These are phyloP conservation scores for Paecilomyces fulvus DNA, from an alignment of 2,329 filamentous ascomycete genomes.

Conservation along the genomic window DNA sequence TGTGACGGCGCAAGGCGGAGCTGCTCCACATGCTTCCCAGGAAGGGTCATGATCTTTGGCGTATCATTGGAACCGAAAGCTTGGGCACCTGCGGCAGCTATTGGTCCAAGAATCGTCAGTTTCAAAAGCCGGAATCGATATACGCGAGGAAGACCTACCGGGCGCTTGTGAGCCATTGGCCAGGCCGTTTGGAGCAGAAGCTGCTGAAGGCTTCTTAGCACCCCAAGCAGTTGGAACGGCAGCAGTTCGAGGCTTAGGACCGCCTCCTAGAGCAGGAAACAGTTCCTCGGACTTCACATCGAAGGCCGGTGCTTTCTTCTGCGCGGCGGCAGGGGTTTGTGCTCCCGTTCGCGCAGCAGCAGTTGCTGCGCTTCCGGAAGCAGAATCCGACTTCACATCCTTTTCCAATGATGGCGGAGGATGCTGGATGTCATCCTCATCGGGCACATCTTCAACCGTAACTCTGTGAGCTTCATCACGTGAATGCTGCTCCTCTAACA, in stretches of 20 bases:
- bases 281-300: slow-evolving; percentile 84
- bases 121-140: slow-evolving; percentile 57
- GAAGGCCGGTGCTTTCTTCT: slow-evolving; percentile 44
- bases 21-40: slow-evolving; percentile 71
- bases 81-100: slow-evolving; percentile 23
- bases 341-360: slow-evolving; percentile 4
- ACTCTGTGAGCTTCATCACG: slow-evolving; percentile 49
- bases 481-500: slow-evolving; percentile 46
- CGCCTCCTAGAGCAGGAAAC: slow-evolving; percentile 82
- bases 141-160: slow-evolving; percentile 48
- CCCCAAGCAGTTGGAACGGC: slow-evolving; percentile 70
- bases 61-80: slow-evolving; percentile 20
- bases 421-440: slow-evolving; percentile 64
- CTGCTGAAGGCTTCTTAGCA: slow-evolving; percentile 46
- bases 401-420: slow-evolving; percentile 38
- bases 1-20: slow-evolving; percentile 67
- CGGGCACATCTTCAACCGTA: slow-evolving; percentile 71
- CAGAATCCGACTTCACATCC: slow-evolving; percentile 9
- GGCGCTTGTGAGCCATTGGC: slow-evolving; percentile 48
- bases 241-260: slow-evolving; percentile 54
- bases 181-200: slow-evolving; percentile 35
- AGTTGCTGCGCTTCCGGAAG: background rate
- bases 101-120: slow-evolving; percentile 35
- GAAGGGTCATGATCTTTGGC: slow-evolving; percentile 61
- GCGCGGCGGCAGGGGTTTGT: slow-evolving; percentile 27